Base-by-base conservation (phyloP, 1,284 basidiomycete species). In the Heterobasidion parviporum region DNA sequence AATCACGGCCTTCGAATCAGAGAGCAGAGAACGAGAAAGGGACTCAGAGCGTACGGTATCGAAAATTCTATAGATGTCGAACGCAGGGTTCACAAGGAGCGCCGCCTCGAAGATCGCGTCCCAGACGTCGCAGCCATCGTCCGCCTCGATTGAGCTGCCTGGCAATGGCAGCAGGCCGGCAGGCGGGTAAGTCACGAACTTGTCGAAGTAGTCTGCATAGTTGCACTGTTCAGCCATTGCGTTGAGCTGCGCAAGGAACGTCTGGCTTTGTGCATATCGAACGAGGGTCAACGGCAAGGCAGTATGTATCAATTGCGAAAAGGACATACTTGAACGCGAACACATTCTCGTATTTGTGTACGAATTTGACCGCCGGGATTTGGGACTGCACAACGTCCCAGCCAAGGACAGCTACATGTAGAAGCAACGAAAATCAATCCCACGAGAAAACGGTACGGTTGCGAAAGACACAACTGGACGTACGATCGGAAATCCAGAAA, bases 21-120 rank as follows among this genome's bases (percentile, higher is more conserved):
- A 33, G 8, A 41, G 35, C 12, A 41, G 33, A 3, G 49, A 4
- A 9, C 18, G 47, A 60, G 41, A 9, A 41, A 3, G 5, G 38
- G 6, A n/a, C 38, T 26, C 26, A 6, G 26, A 26, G 66, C 75
- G 59, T 53, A 72, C 78, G 20, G 80, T 85, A 65, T 87, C 85
- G 67, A 88, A 87, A 54, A 89, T 83, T 36, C 83, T 76, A 65
- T 90, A 90, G 8, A 87, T 75, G 63, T 92, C 77, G 70, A 90
- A 91, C 2, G 84, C 88, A 0, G 87, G 87, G 64, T 91, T 89
- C 59, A 85, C 69, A 2, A 68, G 57, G 20, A 87, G 60, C 0
- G 85, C 81, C 0, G 77, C 82, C 15, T 80, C 65, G 63, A 85
- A 82, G 50, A 88, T 83, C 44, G 72, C 68, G 46, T 79, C 74